Conservation (phyloP, 768 basidiomycete species). For the Chalciporus chontae region DNA sequence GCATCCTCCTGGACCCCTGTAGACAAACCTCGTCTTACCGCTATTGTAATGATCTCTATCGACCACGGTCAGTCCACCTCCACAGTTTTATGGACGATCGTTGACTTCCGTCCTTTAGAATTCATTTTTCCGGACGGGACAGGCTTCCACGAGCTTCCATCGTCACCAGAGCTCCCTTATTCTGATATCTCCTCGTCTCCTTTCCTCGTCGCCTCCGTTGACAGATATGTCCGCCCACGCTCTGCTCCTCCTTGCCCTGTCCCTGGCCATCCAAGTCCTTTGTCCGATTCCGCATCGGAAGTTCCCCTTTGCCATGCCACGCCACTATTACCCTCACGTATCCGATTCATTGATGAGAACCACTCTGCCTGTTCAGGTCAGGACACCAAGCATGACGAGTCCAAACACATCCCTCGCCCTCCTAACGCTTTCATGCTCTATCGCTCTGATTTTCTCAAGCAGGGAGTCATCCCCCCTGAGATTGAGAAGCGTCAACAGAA, state of each 20-base stretch:
- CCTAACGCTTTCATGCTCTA: constrained; percentile 59
- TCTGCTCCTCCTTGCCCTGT: constrained; percentile 10
- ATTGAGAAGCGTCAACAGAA: constrained; percentile 54
- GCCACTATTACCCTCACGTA: constrained; percentile 4
- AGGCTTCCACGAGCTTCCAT: not conserved
- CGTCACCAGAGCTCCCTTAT: not conserved
- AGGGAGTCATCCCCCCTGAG: constrained; percentile 37
- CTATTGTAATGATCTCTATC: constrained; percentile 4
- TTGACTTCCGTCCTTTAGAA: constrained; percentile 3
- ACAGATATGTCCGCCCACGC: constrained; percentile 3
- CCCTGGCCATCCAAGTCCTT: not conserved
- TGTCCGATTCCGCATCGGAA: not conserved
- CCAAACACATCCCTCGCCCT: constrained; percentile 42
- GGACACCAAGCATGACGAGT: not conserved
- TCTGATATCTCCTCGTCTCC: not conserved
- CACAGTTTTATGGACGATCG: not conserved
- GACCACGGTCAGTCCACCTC: constrained; percentile 5
- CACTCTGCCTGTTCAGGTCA: constrained; percentile 1
- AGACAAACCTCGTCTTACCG: not conserved
- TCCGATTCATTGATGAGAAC: not conserved
- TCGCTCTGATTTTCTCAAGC: constrained; percentile 48
- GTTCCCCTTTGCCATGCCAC: not conserved
- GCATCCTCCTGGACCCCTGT: constrained; percentile 11
- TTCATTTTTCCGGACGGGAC: not conserved
- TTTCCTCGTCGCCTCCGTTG: not conserved